Evolutionary conservation across 164 flowering plant species (phyloP).

Genomic region (Dillenia suffruticosa): DNA sequence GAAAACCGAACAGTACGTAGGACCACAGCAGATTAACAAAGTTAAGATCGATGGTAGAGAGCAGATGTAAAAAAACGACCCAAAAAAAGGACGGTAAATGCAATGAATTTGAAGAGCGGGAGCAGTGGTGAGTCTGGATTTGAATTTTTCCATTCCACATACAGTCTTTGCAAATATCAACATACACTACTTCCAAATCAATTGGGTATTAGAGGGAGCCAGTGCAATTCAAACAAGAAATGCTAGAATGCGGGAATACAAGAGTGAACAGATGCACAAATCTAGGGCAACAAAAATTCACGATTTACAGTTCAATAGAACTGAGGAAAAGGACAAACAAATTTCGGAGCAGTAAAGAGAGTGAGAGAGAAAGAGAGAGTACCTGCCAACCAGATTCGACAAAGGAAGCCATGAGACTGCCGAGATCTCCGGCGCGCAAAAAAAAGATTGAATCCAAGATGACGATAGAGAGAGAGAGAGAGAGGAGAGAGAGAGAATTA

Average conservation of each 20-base stretch:
- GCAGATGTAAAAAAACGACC: no score
- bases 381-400: conserved; percentile 45
- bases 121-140: no score
- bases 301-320: background rate
- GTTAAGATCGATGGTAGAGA: no score
- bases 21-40: no score
- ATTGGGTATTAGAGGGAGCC: no score
- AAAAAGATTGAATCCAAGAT: background rate
- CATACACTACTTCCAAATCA: no score
- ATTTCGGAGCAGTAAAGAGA: background rate
- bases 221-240: background rate
- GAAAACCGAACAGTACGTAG: no score
- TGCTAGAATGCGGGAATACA: background rate
- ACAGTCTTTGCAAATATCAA: no score
- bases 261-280: background rate
- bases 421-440: background rate
- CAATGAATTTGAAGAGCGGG: no score
- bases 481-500: background rate
- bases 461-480: background rate
- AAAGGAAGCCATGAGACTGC: conserved; percentile 28
- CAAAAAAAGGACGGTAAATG: no score
- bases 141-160: no score
- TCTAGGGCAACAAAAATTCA: no score
- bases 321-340: background rate
- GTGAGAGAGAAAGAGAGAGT: background rate